Evolutionary conservation across 129 eudicot species (phyloP).

Genomic region (Erigeron canadensis): DNA sequence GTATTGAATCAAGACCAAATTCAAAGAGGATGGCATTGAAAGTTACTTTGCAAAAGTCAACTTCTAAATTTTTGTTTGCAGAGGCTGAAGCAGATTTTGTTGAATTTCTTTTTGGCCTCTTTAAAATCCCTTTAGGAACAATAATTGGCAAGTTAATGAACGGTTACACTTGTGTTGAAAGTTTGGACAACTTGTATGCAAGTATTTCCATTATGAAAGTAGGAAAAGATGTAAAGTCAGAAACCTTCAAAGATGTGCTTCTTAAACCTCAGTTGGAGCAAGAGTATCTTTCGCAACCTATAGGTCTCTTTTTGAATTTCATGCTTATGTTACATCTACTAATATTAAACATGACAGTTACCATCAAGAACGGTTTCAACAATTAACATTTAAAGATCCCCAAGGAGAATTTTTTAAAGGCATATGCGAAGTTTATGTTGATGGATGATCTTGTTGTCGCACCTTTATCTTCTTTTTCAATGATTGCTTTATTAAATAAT

Average conservation of each 20-base stretch:
- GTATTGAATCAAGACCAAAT: background rate
- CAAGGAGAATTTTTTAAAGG: constrained; percentile 1
- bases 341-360: background rate
- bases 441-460: constrained; percentile 22
- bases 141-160: constrained; percentile 14
- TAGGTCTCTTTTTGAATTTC: too few relatives aligned
- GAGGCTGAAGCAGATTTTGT: constrained; percentile 34
- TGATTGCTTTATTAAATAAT: background rate
- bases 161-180: background rate
- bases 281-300: background rate
- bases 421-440: constrained; percentile 20
- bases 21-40: constrained; percentile 13
- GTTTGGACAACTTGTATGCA: constrained; percentile 26
- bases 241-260: background rate
- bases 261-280: constrained; percentile 1
- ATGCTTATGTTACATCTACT: too few relatives aligned
- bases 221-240: background rate
- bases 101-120: constrained; percentile 35
- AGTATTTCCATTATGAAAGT: constrained; percentile 15
- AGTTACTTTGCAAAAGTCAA: constrained; percentile 31
- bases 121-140: constrained; percentile 29
- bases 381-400: background rate
- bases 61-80: constrained; percentile 28
- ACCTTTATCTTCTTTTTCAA: background rate
- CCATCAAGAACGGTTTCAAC: too few relatives aligned